Conservation (phyloP, 768 basidiomycete species). For the Lepiota venenata region DNA sequence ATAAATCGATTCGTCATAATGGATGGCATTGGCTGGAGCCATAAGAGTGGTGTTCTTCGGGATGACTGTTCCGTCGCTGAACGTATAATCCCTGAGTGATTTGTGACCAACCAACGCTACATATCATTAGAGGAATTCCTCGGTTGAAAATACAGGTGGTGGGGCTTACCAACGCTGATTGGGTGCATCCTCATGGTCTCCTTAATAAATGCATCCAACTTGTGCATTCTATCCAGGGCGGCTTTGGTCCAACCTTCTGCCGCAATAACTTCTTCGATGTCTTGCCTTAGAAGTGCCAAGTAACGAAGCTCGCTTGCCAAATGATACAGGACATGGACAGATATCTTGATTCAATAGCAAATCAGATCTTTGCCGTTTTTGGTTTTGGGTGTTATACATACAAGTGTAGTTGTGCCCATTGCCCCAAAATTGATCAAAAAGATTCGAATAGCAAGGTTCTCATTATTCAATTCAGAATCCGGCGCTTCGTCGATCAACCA, state of each 20-base stretch:
- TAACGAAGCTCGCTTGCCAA: conserved; percentile 34
- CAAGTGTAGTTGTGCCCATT: conserved; percentile 40
- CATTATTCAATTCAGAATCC: conserved; percentile 21
- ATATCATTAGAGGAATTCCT: not conserved
- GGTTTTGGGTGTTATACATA: conserved; percentile 18
- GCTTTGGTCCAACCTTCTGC: conserved; percentile 30
- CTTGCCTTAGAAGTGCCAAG: conserved; percentile 33
- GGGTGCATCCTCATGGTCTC: conserved; percentile 13
- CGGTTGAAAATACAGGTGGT: no score
- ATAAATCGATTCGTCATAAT: conserved; percentile 28
- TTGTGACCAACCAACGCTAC: conserved; percentile 25
- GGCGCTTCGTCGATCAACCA: conserved; percentile 43
- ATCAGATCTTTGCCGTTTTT: not conserved
- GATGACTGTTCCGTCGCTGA: conserved; percentile 39
- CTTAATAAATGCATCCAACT: conserved; percentile 15
- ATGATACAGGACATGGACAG: conserved; percentile 29
- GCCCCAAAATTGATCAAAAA: conserved; percentile 39
- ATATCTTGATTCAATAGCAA: conserved; percentile 22
- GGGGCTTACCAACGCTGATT: conserved; percentile 8
- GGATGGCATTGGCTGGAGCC: conserved; percentile 25
- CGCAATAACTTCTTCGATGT: conserved; percentile 33
- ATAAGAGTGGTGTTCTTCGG: conserved; percentile 34
- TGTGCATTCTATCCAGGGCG: conserved; percentile 10
- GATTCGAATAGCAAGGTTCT: conserved; percentile 29
- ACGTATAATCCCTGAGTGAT: conserved; percentile 35